Evolutionary conservation across 495 filamentous ascomycete genomes (phyloP), one percentile per base, ranked within the genome.

Genomic region (Tetracladium setigerum): DNA sequence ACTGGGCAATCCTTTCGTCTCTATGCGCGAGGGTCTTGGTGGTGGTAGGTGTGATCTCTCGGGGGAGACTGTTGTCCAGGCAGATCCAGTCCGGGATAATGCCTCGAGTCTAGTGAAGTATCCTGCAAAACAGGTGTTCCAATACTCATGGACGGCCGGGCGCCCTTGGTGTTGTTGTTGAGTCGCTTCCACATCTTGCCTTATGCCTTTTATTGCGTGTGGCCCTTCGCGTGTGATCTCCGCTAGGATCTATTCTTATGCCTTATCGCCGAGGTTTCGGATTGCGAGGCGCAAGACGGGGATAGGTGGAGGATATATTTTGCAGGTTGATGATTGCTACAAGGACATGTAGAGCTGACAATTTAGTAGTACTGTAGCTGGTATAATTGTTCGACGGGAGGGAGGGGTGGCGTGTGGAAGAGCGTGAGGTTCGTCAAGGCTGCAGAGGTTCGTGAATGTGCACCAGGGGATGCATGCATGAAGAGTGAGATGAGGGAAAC

Each of bases 331-430:
- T 27, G 3, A 27, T 27, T 27, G 22, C 22, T 27, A 27, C 22
- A 27, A 27, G 22, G 7, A 27, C 22, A 27, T 27, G 7, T 27
- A 7, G 3, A 27, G 22, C 22, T 27, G 22, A 27, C 7, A 27
- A n/a, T n/a, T n/a, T n/a, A n/a, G n/a, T n/a, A n/a, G n/a, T n/a
- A n/a, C n/a, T 27, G 22, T 27, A 3, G 3, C 22, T 27, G 22
- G 22, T 27, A 27, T 27, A 7, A 27, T 3, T 27, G 88, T 69
- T 96, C 92, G 78, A 98, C 89, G 1, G 92, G 92, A 11, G 89
- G 86, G 46, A 96, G 70, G 0, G 89, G 87, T 4, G 92, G 92
- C 12, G 84, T 83, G 60, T 89, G 86, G 39, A 89, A 83, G 32
- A 96, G 70, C 13, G 87, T 85, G 36, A 97, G 69, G 55, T 91